These are phyloP conservation scores for Lichtheimia hyalospora DNA, from an alignment of 371 early-diverging fungal species.

Conservation along the genomic window DNA sequence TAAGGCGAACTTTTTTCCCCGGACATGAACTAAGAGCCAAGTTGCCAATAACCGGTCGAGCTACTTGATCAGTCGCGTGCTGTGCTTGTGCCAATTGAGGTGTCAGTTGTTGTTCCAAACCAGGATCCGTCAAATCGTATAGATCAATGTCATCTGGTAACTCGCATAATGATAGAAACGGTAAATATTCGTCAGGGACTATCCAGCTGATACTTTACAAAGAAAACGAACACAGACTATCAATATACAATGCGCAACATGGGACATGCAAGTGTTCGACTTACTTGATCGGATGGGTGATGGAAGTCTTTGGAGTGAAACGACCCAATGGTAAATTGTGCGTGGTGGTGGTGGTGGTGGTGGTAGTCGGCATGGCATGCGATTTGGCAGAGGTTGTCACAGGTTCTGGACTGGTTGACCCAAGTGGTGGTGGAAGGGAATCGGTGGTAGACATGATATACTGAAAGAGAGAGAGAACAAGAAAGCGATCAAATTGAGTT, in stretches of 20 bases:
- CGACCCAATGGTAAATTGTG: slow-evolving; percentile 4
- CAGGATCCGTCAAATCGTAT: slow-evolving; percentile 40
- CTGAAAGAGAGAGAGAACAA: neutral
- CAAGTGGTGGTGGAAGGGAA: slow-evolving; percentile 10
- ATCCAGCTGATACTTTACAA: slow-evolving; percentile 55
- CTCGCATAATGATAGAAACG: slow-evolving; percentile 25
- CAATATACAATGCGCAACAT: neutral
- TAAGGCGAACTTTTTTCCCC: slow-evolving; percentile 80
- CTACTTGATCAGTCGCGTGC: neutral
- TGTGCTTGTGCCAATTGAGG: slow-evolving; percentile 10
- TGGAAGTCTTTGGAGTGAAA: slow-evolving; percentile 44
- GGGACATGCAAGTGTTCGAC: neutral
- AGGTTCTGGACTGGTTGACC: slow-evolving; percentile 2
- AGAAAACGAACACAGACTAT: neutral
- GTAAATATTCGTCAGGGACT: slow-evolving; percentile 45
- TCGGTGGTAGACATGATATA: slow-evolving; percentile 15
- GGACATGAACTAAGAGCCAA: slow-evolving; percentile 79
- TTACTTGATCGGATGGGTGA: slow-evolving; percentile 61
- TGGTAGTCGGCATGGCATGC: neutral
- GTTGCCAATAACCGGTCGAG: slow-evolving; percentile 42
- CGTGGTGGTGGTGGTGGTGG: slow-evolving; percentile 9
- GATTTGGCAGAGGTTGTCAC: slow-evolving; percentile 2
- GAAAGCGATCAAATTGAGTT: no score
- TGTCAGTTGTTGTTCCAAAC: slow-evolving; percentile 13
- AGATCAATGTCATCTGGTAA: slow-evolving; percentile 40